Base-by-base conservation (phyloP, 768 basidiomycete species). In the Rhizopogon rudus region DNA sequence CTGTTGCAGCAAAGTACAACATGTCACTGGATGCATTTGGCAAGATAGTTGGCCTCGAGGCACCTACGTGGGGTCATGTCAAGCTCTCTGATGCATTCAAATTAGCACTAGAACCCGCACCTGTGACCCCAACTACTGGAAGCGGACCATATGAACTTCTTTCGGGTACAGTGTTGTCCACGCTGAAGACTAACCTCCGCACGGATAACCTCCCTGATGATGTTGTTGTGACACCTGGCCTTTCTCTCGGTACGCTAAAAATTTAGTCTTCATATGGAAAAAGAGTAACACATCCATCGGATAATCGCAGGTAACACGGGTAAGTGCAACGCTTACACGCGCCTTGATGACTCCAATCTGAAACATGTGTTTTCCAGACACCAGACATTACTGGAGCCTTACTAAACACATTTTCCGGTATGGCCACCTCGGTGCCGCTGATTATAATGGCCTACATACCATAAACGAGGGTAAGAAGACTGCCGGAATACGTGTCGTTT, bases 381-480 rank as follows among this genome's bases (percentile, higher is more conserved):
- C 80, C 16, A 59, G 67, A 41, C 67, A 68, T 49, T 78, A 79
- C 51, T 78, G 77, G 78, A 67, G 68, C 52, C 68, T 81, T 25
- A 77, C 78, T 20, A 60, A 58, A 35, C 71, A 78, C 57, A 79
- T 79, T 54, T 77, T 77, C 67, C 77, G 78, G 41, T 81, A 77
- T 61, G 67, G 67, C 16, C 75, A 75, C 59, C 55, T 57, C n/a
- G 61, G 58, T 39, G 51, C 29, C 20, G 22, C 37, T 33, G 65
- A 63, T 48, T 80, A 81, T 55, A 66, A 67, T 12, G 77, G 66
- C 20, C 39, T 41, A 13, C 67, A 69, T 55, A 70, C 68, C 29
- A 44, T 57, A 28, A 70, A 67, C 9, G 66, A 68, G 64, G 68
- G 67, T 67, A 3, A 17, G 58, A 13, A 10, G 16, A 9, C 33